Evolutionary conservation across 495 filamentous ascomycete species (phyloP).

Genomic region (Daldinia caldariorum): DNA sequence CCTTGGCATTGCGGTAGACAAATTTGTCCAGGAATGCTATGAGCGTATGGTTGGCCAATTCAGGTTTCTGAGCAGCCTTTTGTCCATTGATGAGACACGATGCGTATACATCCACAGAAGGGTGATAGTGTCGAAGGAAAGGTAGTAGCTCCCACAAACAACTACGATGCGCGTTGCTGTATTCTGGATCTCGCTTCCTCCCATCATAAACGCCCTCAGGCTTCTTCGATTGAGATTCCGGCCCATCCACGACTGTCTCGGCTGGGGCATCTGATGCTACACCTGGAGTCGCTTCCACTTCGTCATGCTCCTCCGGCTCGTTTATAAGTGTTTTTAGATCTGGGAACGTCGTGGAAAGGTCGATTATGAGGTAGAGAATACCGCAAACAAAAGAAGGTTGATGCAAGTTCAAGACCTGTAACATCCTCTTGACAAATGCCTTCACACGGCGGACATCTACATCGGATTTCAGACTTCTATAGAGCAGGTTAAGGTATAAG

Average conservation of each 20-base stretch:
- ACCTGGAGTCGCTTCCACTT: constrained; percentile 44
- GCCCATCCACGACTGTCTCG: constrained; percentile 10
- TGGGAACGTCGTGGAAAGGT: constrained; percentile 79
- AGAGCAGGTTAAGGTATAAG: constrained; percentile 91
- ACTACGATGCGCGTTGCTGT: constrained; percentile 87
- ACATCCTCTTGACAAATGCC: constrained; percentile 90
- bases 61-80: constrained; percentile 83
- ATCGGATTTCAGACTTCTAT: constrained; percentile 85
- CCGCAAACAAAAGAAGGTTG: constrained; percentile 93
- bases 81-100: constrained; percentile 70
- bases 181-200: constrained; percentile 87
- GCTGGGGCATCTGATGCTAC: constrained; percentile 37
- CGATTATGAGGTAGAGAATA: constrained; percentile 83
- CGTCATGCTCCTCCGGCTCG: constrained; percentile 72
- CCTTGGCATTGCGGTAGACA: constrained; percentile 90
- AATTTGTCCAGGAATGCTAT: constrained; percentile 97
- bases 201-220: constrained; percentile 72
- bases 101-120: constrained; percentile 91
- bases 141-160: constrained; percentile 94
- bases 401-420: constrained; percentile 87
- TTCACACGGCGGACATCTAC: constrained; percentile 87
- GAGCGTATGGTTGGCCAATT: constrained; percentile 85
- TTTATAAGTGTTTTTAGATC: constrained; percentile 77
- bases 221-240: constrained; percentile 24
- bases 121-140: constrained; percentile 86